Conservation (phyloP, 202 grass and related monocot genomes). For the Setaria viridis region DNA sequence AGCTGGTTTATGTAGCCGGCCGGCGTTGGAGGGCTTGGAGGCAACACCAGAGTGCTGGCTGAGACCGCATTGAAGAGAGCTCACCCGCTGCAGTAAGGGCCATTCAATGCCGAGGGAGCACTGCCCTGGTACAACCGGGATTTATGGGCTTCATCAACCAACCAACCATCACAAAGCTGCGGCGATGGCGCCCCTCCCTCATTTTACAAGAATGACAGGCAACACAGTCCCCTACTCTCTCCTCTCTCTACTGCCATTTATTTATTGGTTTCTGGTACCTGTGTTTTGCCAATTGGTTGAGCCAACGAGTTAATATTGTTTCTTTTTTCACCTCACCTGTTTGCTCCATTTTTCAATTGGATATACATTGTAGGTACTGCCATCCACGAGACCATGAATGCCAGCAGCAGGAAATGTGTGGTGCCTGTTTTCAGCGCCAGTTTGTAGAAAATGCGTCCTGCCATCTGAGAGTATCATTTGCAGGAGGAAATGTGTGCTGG, state of each 20-base stretch:
- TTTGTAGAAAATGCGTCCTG: constrained; percentile 30
- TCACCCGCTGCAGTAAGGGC: constrained; percentile 53
- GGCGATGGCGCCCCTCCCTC: constrained; percentile 43
- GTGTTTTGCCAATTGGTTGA: constrained; percentile 42
- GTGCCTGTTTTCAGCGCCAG: constrained; percentile 34
- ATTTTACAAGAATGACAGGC: constrained; percentile 56
- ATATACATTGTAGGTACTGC: constrained; percentile 35
- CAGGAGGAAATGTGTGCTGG: constrained; percentile 11
- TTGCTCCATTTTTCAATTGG: constrained; percentile 23
- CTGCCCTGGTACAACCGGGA: constrained; percentile 54
- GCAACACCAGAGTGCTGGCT: constrained; percentile 25
- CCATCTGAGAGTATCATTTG: constrained; percentile 31
- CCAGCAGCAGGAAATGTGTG: constrained; percentile 30
- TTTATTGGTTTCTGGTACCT: constrained; percentile 27
- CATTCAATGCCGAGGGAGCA: constrained; percentile 54
- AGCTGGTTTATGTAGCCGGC: constrained; percentile 51
- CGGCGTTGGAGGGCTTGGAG: constrained; percentile 10
- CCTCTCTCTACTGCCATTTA: background rate
- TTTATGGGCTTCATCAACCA: constrained; percentile 74
- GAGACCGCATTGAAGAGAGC: constrained; percentile 60
- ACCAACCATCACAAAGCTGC: constrained; percentile 59
- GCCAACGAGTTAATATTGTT: constrained; percentile 15
- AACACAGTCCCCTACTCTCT: background rate
- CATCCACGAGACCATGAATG: constrained; percentile 30
- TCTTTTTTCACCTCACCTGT: background rate